Base-by-base conservation (phyloP, 306 rosid species). In the Fragaria vesca region DNA sequence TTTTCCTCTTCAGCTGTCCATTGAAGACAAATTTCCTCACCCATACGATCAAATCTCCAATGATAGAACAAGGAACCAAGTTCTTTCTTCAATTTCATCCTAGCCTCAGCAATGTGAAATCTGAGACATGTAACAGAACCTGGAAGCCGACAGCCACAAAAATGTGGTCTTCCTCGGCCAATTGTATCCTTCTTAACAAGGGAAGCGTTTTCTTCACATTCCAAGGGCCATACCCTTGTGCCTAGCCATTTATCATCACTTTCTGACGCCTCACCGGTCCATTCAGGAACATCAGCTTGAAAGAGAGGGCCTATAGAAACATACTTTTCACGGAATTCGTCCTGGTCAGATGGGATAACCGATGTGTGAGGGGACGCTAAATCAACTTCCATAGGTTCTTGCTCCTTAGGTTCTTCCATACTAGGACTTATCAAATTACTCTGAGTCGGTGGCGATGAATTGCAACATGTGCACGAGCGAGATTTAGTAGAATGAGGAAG, bases 221-320 rank as follows among this genome's bases (percentile, higher is more conserved):
- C 73, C 77, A 36, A 57, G 73, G 96, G 90, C 96, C 98, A 92
- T 24, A 77, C 38, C 72, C 15, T 82, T 6, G 89, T 91, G 76
- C 99, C 97, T 54, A 85, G 71, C 97, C 97, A 93, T 86, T 95
- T 93, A 8, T 83, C 48, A 81, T 91, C 93, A 13, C 96, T 89
- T 80, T 88, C 96, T 38, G 78, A 79, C 80, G 77, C 80, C 46
- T 74, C 84, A 79, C 89, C 96, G 68, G 90, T 88, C 97, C 97
- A 93, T 79, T 89, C 72, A 0, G 96, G 97, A 66, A 95, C 83
- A 75, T 83, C 90, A 57, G 90, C 98, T 85, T 91, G 98, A 81
- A 36, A 80, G 42, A 17, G 83, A 76, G 88, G 75, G 55, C 93
- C 96, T 34, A 84, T 57, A 52, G 81, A 82, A 77, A 91, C 91